phyloP scores from a whole-genome alignment of 768 basidiomycete genomes.

The Boletus coccyginus region DNA sequence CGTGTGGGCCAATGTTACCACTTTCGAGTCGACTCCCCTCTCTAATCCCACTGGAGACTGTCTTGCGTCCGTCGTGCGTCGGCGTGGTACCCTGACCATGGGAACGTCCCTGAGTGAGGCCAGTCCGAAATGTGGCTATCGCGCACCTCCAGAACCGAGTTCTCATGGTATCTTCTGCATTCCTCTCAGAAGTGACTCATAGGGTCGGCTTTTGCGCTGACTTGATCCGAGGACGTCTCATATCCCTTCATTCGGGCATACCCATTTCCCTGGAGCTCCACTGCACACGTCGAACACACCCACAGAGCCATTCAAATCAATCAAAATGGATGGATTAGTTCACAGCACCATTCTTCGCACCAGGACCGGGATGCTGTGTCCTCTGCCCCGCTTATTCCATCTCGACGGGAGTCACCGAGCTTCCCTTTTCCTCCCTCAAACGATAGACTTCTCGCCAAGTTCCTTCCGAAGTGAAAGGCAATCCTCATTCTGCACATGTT shows the following conservation, averaged over 20 bases:
- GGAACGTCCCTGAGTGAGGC: conserved; percentile 4
- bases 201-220: neutral
- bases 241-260: neutral
- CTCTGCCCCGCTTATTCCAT: conserved; percentile 5
- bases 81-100: conserved; percentile 13
- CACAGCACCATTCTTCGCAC: conserved; percentile 2
- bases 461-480: conserved; percentile 24
- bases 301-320: neutral
- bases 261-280: neutral
- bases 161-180: neutral
- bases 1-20: neutral
- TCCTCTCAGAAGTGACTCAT: neutral
- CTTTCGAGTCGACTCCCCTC: conserved; percentile 1
- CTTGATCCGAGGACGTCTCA: conserved; percentile 13
- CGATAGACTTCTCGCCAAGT: conserved; percentile 11
- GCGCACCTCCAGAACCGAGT: conserved; percentile 3
- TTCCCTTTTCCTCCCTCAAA: conserved; percentile 14
- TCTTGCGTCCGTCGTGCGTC: neutral
- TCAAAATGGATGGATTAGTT: neutral
- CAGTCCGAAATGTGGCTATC: neutral
- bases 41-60: conserved; percentile 10
- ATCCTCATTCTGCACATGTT: conserved; percentile 12
- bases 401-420: conserved; percentile 9
- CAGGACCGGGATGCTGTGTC: neutral
- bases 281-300: neutral